Evolutionary conservation across 2,329 filamentous ascomycete genomes (phyloP).

Genomic region (Colletotrichum lini): DNA sequence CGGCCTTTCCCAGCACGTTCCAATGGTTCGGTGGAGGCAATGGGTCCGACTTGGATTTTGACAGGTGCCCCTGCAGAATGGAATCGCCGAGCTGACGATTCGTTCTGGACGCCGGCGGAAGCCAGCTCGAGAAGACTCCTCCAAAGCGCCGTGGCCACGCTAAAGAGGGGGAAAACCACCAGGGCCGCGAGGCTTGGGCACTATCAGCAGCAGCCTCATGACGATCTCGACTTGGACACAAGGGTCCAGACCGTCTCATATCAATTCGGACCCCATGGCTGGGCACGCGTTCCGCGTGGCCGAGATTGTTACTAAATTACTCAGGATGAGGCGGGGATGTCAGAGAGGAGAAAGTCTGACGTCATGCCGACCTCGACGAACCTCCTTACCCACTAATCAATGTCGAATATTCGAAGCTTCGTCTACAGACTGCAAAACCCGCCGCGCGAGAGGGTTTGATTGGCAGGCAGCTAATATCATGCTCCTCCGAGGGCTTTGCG

Average conservation of each 20-base stretch:
- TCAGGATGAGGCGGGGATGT: slow-evolving; percentile 20
- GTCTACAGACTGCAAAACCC: slow-evolving; percentile 16
- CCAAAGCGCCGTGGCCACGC: background rate
- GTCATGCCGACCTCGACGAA: slow-evolving; percentile 28
- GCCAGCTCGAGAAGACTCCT: background rate
- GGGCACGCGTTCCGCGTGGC: slow-evolving; percentile 14
- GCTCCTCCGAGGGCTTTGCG: background rate
- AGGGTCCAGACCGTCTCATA: slow-evolving; percentile 31
- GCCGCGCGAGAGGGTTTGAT: slow-evolving; percentile 13
- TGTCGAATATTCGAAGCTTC: slow-evolving; percentile 33
- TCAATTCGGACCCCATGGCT: slow-evolving; percentile 14
- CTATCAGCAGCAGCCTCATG: background rate
- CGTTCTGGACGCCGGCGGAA: background rate
- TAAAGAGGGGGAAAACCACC: background rate
- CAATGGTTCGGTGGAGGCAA: slow-evolving; percentile 39
- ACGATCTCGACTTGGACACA: slow-evolving; percentile 12
- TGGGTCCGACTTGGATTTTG: slow-evolving; percentile 13
- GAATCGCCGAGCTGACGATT: slow-evolving; percentile 3
- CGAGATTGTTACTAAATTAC: slow-evolving; percentile 24
- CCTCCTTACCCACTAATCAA: slow-evolving; percentile 36
- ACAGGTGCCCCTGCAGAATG: slow-evolving; percentile 32
- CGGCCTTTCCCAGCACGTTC: slow-evolving; percentile 32
- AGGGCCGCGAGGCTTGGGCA: background rate
- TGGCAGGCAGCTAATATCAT: too few species aligned
- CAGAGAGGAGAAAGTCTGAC: slow-evolving; percentile 24